Percentiles rank a stretch among this genome's conserved stretches.
Conservation (phyloP, 1,284 basidiomycete genomes). For the Puccinia coronata region DNA sequence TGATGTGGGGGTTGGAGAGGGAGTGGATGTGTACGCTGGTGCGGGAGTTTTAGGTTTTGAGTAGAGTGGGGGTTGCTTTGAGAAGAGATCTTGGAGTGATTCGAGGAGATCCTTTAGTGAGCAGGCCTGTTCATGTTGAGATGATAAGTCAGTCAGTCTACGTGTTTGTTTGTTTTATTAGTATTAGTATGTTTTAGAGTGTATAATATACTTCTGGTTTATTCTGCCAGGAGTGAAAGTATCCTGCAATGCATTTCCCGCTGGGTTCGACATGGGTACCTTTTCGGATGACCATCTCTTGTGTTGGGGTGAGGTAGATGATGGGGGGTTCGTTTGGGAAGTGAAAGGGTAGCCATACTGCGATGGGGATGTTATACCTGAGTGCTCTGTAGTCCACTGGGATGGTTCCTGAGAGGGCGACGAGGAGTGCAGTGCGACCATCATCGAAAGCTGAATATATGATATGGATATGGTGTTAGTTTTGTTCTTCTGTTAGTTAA, state of each 20-base stretch:
- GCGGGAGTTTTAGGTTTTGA: conserved; percentile 67
- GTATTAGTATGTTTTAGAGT: not conserved
- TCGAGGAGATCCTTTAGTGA: conserved; percentile 69
- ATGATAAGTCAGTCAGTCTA: no score
- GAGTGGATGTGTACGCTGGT: conserved; percentile 26
- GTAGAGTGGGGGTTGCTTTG: conserved; percentile 82
- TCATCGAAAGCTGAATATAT: conserved; percentile 96
- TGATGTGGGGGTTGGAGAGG: no score
- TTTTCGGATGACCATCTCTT: conserved; percentile 82
- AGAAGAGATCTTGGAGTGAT: conserved; percentile 77
- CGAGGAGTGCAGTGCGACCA: conserved; percentile 83
- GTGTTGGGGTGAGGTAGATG: conserved; percentile 91
- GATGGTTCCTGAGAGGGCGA: conserved; percentile 85
- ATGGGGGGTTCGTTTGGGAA: conserved; percentile 81
- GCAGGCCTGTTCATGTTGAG: conserved; percentile 65
- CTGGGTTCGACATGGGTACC: conserved; percentile 77
- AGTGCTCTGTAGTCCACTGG: conserved; percentile 76
- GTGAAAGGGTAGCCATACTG: conserved; percentile 80
- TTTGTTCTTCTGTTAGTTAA: no score
- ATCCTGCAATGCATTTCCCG: conserved; percentile 71
- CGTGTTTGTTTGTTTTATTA: not conserved
- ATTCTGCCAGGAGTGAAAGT: conserved; percentile 73
- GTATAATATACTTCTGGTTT: conserved; percentile 72
- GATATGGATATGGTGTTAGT: no score
- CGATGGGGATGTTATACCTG: conserved; percentile 90